phyloP scores from a whole-genome alignment of 176 grass and related monocot genomes.

The Cenchrus americanus region DNA sequence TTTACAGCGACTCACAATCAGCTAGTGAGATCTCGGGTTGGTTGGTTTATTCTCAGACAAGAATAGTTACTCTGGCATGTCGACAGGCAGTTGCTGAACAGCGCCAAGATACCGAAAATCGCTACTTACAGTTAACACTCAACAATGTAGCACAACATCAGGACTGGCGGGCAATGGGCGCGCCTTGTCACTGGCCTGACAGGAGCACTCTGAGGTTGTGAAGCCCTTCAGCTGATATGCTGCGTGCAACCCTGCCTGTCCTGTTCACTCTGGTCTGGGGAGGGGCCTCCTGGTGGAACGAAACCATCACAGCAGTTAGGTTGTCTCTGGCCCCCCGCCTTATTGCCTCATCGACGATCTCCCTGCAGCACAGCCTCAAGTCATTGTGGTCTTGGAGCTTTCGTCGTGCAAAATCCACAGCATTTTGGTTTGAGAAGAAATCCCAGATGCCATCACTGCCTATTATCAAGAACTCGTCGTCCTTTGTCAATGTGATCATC shows the following conservation, averaged over 20 bases:
- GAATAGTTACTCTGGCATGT: slow-evolving; percentile 44
- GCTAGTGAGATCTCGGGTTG: slow-evolving; percentile 41
- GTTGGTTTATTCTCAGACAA: slow-evolving; percentile 53
- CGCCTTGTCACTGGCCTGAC: slow-evolving; percentile 53
- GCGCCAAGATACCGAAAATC: slow-evolving; percentile 50
- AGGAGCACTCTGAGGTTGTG: slow-evolving; percentile 65
- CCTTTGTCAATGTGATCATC: slow-evolving; percentile 66
- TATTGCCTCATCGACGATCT: slow-evolving; percentile 75
- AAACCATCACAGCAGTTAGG: slow-evolving; percentile 75
- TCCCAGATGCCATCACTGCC: slow-evolving; percentile 95
- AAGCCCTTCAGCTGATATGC: slow-evolving; percentile 76
- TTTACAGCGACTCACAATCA: slow-evolving; percentile 60
- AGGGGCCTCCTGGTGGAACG: slow-evolving; percentile 75
- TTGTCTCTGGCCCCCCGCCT: slow-evolving; percentile 63
- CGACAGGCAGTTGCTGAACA: slow-evolving; percentile 40
- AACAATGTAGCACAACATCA: slow-evolving; percentile 22
- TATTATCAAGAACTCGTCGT: slow-evolving; percentile 92
- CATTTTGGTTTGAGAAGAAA: slow-evolving; percentile 89
- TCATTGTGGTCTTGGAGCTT: slow-evolving; percentile 88
- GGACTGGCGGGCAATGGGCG: slow-evolving; percentile 8
- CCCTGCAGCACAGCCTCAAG: slow-evolving; percentile 68
- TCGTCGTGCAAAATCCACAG: slow-evolving; percentile 64
- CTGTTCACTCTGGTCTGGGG: slow-evolving; percentile 35
- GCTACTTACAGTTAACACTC: slow-evolving; percentile 61
- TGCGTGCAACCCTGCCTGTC: slow-evolving; percentile 44